These are phyloP conservation scores for Nemania sp. DNA, from an alignment of 2,329 filamentous ascomycete genomes.

Conservation along the genomic window DNA sequence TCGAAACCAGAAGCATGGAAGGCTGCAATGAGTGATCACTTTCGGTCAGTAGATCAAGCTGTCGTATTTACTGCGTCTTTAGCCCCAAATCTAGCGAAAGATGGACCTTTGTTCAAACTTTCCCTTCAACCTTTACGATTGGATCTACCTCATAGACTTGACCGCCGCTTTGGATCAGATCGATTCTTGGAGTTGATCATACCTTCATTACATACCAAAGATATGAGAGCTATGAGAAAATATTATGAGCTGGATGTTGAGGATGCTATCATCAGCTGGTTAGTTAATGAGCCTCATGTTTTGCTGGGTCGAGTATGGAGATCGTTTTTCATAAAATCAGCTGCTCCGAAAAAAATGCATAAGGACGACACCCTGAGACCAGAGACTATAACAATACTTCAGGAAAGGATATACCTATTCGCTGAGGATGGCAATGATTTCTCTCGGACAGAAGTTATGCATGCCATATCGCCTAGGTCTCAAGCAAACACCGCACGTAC, in stretches of 20 bases:
- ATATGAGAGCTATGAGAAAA: constrained; percentile 41
- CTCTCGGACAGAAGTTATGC: constrained; percentile 31
- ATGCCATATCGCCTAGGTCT: constrained; percentile 33
- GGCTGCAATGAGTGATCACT: constrained; percentile 43
- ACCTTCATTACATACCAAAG: constrained; percentile 43
- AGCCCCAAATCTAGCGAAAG: constrained; percentile 39
- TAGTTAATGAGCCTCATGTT: constrained; percentile 43
- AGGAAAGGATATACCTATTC: constrained; percentile 57
- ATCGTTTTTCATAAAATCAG: constrained; percentile 49
- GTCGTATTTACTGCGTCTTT: constrained; percentile 51
- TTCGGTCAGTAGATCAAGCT: constrained; percentile 41
- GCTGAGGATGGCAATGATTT: constrained; percentile 55
- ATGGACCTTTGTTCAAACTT: constrained; percentile 49
- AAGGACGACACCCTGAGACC: constrained; percentile 41
- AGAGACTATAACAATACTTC: constrained; percentile 38
- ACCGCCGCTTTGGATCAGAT: constrained; percentile 60
- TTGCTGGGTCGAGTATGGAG: constrained; percentile 53
- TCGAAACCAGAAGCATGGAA: constrained; percentile 51
- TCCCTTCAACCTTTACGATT: constrained; percentile 53
- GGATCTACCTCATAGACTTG: constrained; percentile 54
- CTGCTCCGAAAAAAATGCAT: constrained; percentile 43
- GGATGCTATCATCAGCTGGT: constrained; percentile 44
- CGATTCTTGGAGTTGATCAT: constrained; percentile 60
- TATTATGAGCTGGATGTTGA: constrained; percentile 1
- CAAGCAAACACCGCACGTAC: constrained; percentile 33